These are phyloP conservation scores for Raphanus hybrid DNA, from an alignment of 441 rosid species.

Conservation along the genomic window DNA sequence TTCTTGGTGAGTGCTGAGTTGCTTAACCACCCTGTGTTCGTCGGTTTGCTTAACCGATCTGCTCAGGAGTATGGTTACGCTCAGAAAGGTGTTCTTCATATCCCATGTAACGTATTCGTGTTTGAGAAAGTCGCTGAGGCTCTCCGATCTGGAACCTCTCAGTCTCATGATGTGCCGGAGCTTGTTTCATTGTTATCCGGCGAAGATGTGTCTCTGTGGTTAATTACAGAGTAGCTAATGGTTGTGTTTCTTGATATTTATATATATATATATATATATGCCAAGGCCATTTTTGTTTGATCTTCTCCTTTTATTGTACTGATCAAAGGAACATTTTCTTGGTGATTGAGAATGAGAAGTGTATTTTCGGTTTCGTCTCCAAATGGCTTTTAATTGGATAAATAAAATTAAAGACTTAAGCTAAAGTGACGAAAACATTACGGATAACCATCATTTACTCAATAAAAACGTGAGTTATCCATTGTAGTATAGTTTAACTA, in stretches of 20 bases:
- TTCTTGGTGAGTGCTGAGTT: constrained; percentile 83
- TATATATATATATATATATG: not conserved
- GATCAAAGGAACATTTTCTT: constrained; percentile 23
- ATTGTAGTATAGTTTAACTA: not conserved
- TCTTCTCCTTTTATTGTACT: constrained; percentile 22
- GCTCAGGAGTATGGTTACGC: constrained; percentile 95
- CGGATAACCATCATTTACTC: not conserved
- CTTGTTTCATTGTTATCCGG: constrained; percentile 1
- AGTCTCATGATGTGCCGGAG: constrained; percentile 8
- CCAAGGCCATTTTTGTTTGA: constrained; percentile 17
- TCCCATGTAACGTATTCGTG: constrained; percentile 63
- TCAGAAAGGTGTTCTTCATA: constrained; percentile 86
- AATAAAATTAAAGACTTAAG: not conserved
- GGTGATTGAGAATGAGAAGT: constrained; percentile 2
- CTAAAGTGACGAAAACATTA: not conserved
- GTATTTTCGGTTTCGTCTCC: not conserved
- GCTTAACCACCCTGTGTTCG: constrained; percentile 84
- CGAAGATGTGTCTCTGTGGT: constrained; percentile 28
- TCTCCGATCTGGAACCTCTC: constrained; percentile 31
- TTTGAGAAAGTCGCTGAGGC: constrained; percentile 34
- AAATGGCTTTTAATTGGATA: not conserved
- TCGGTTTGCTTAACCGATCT: constrained; percentile 73
- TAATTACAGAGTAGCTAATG: constrained; percentile 31
- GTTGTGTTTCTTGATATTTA: not conserved
- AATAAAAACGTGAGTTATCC: constrained; percentile 20